Base-by-base conservation (phyloP, 2,329 filamentous ascomycete genomes). In the Hymenotorrendiella dingleyae region DNA sequence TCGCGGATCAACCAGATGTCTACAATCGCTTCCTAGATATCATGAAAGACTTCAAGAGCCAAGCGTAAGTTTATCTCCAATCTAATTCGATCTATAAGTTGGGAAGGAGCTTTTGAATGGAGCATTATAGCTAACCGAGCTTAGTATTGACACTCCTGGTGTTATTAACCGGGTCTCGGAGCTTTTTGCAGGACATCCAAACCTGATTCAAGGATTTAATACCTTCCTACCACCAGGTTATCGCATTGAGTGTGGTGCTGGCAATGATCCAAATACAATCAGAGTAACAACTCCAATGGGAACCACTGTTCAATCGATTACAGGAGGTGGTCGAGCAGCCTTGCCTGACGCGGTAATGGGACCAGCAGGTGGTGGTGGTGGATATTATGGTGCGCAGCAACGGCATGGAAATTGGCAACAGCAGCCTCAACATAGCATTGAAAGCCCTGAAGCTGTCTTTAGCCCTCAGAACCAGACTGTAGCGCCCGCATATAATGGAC, bases 31-130 rank as follows among this genome's bases (percentile, higher is more conserved):
- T 98, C 57, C 69, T 98, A 34, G 93, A 98, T 56, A 98, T 98
- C 36, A 98, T 98, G 93, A 98, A 98, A 61, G 93, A 98, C 57
- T 98, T 98, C 64, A 98, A 98, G 67, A 95, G 89, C 57, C 91
- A 95, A 67, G 89, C 90, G 78, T 90, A 71, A 68, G 84, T 75
- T 42, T 35, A 32, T 29, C 32, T 21, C n/a, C n/a, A n/a, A n/a
- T n/a, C n/a, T n/a, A n/a, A n/a, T n/a, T n/a, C n/a, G n/a, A n/a
- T n/a, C n/a, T n/a, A n/a, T n/a, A n/a, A n/a, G n/a, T n/a, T n/a
- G n/a, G n/a, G n/a, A n/a, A n/a, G n/a, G n/a, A n/a, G n/a, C n/a
- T n/a, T n/a, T n/a, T n/a, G n/a, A n/a, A n/a, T n/a, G n/a, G n/a
- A n/a, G n/a, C n/a, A n/a, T n/a, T n/a, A n/a, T n/a, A 35, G 45